These are phyloP conservation scores for Neonectria magnoliae DNA, from an alignment of 2,329 filamentous ascomycete genomes.

Conservation along the genomic window DNA sequence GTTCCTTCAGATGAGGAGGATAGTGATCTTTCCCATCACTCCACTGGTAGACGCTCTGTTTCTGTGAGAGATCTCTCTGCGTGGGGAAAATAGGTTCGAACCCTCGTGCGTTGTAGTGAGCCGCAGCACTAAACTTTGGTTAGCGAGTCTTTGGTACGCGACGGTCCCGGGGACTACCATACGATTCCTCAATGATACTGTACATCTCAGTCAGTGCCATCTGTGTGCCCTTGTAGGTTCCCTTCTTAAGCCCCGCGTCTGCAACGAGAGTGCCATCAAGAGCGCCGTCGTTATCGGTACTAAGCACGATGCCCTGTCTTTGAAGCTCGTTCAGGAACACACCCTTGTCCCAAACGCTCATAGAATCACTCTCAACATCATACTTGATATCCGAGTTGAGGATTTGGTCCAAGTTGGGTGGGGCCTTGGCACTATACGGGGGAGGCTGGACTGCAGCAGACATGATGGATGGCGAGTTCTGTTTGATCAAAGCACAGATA, in stretches of 20 bases:
- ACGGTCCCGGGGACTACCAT: not conserved
- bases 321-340: constrained; percentile 30
- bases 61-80: constrained; percentile 10
- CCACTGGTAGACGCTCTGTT: constrained; percentile 23
- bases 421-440: not conserved
- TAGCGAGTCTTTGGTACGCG: not conserved
- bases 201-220: constrained; percentile 29
- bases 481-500: not conserved
- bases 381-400: not conserved
- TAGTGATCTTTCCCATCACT: constrained; percentile 15
- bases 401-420: not conserved
- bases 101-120: constrained; percentile 14
- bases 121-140: not conserved
- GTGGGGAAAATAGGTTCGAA: constrained; percentile 23
- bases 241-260: constrained; percentile 9
- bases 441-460: not conserved
- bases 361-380: not conserved
- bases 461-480: not conserved
- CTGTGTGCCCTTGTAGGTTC: constrained; percentile 22
- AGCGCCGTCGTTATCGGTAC: constrained; percentile 4
- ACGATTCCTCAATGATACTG: constrained; percentile 27
- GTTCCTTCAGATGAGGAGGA: constrained; percentile 23
- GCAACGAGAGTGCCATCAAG: constrained; percentile 12
- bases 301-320: constrained; percentile 17
- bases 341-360: constrained; percentile 24